These are phyloP conservation scores for Diplodia seriata DNA, from an alignment of 2,329 filamentous ascomycete species.

Conservation along the genomic window DNA sequence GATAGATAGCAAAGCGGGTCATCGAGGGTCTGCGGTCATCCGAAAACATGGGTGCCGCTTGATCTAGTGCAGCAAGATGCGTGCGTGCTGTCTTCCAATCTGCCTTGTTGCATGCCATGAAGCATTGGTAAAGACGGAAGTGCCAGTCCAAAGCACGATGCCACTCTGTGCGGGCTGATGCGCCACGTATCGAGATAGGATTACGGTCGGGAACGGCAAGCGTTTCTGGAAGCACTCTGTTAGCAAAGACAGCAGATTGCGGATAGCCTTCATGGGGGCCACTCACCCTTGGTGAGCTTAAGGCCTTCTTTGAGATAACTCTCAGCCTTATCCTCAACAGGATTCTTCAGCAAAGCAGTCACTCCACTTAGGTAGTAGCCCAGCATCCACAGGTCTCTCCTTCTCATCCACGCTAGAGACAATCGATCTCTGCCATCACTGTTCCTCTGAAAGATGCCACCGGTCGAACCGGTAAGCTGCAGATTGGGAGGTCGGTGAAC, in stretches of 20 bases:
- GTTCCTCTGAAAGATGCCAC: slow-evolving; percentile 52
- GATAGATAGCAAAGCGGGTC: slow-evolving; percentile 69
- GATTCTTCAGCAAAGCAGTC: slow-evolving; percentile 63
- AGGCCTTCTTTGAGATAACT: slow-evolving; percentile 66
- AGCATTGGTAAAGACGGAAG: slow-evolving; percentile 72
- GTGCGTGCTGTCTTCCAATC: slow-evolving; percentile 71
- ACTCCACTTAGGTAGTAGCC: slow-evolving; percentile 66
- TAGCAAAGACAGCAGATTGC: background rate
- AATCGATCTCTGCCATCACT: slow-evolving; percentile 52
- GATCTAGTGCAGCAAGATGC: slow-evolving; percentile 60
- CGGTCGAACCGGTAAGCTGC: slow-evolving; percentile 50
- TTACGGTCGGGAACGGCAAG: slow-evolving; percentile 35
- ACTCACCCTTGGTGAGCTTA: slow-evolving; percentile 39
- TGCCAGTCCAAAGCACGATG: slow-evolving; percentile 71
- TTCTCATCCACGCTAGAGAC: slow-evolving; percentile 66
- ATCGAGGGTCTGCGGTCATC: slow-evolving; percentile 52
- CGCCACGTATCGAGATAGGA: slow-evolving; percentile 38
- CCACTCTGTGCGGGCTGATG: slow-evolving; percentile 62
- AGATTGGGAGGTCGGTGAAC: slow-evolving; percentile 45
- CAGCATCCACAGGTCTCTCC: slow-evolving; percentile 65
- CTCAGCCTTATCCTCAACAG: slow-evolving; percentile 61
- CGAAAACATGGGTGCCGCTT: slow-evolving; percentile 51
- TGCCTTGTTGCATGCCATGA: slow-evolving; percentile 72
- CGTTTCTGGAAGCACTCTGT: slow-evolving; percentile 25
- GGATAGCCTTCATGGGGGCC: background rate